Evolutionary conservation across 2,329 filamentous ascomycete species (phyloP).

Genomic region (Curvularia sp.): DNA sequence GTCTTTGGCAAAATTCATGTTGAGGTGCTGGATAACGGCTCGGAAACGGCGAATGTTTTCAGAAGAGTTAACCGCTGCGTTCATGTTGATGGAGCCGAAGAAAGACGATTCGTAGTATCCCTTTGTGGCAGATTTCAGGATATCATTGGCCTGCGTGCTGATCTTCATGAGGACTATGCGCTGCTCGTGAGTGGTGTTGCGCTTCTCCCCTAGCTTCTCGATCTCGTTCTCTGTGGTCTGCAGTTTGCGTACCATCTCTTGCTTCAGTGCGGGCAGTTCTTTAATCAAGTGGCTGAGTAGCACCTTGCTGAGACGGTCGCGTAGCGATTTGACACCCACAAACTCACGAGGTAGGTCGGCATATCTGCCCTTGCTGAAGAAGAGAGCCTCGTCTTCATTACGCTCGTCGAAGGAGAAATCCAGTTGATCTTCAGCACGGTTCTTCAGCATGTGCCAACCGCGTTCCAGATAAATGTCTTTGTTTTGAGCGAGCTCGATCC

Average conservation of each 20-base stretch:
- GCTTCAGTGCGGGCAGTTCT: constrained; percentile 46
- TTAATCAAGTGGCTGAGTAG: constrained; percentile 50
- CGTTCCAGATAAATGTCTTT: constrained; percentile 51
- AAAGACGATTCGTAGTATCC: constrained; percentile 62
- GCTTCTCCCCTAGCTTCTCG: constrained; percentile 57
- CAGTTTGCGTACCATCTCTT: constrained; percentile 42
- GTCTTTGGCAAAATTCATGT: constrained; percentile 55
- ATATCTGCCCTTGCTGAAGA: constrained; percentile 46
- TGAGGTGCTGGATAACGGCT: constrained; percentile 61
- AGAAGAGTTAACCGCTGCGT: constrained; percentile 24
- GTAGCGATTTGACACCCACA: constrained; percentile 59
- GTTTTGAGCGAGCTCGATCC: constrained; percentile 51
- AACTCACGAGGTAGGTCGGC: constrained; percentile 31
- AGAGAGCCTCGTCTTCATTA: constrained; percentile 46
- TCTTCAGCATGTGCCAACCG: constrained; percentile 64
- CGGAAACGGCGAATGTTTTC: constrained; percentile 57
- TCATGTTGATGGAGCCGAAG: constrained; percentile 50
- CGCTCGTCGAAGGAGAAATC: constrained; percentile 50
- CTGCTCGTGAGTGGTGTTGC: constrained; percentile 58
- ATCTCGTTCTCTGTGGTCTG: constrained; percentile 44
- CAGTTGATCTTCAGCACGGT: constrained; percentile 51
- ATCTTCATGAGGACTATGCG: constrained; percentile 57
- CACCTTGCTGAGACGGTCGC: constrained; percentile 59
- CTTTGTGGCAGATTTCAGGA: constrained; percentile 58
- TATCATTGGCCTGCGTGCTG: constrained; percentile 54